Conservation (phyloP, 305 asterid species). For the Petunia hybrid region DNA sequence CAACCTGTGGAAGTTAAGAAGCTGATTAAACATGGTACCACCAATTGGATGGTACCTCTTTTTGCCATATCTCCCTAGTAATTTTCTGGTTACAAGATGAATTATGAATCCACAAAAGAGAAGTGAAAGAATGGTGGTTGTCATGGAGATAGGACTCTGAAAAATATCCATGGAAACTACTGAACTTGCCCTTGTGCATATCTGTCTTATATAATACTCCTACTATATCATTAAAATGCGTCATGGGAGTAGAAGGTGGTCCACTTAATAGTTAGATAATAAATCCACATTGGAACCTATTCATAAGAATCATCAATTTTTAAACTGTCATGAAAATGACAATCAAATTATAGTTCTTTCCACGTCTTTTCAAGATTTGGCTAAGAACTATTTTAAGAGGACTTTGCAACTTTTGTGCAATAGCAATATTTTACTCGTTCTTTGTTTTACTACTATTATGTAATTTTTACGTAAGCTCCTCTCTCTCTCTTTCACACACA, state of each 20-base stretch:
- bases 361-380: too few relatives aligned
- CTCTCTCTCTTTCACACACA: neutral
- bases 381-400: too few relatives aligned
- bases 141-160: slow-evolving; percentile 6
- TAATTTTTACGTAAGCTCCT: slow-evolving; percentile 48
- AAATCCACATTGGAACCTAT: slow-evolving; percentile 52
- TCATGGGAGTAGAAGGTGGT: neutral
- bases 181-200: neutral
- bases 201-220: neutral
- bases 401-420: too few relatives aligned
- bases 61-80: slow-evolving; percentile 32
- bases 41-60: slow-evolving; percentile 60
- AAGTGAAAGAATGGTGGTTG: slow-evolving; percentile 33
- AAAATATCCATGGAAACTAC: slow-evolving; percentile 27
- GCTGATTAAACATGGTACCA: slow-evolving; percentile 60
- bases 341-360: neutral
- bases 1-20: slow-evolving; percentile 58
- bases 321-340: neutral
- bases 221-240: neutral
- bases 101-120: slow-evolving; percentile 26
- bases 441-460: too few relatives aligned
- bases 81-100: slow-evolving; percentile 15
- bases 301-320: neutral
- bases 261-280: neutral
- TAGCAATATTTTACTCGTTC: too few relatives aligned